Base-by-base conservation (phyloP, 768 basidiomycete genomes). In the Fomitopsis serialis region DNA sequence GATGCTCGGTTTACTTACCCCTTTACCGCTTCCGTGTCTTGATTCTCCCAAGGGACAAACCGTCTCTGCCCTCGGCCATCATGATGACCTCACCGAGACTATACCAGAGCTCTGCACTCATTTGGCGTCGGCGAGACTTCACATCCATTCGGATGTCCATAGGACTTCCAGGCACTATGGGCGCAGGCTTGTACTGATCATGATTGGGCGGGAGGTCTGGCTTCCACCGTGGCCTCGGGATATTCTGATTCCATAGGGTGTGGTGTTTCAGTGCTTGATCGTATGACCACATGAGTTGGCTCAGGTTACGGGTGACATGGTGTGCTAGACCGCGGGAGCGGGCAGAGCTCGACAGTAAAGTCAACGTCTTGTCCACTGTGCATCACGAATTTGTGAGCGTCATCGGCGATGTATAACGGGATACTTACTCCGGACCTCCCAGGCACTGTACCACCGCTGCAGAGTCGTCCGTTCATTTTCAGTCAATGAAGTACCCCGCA, bases 331-430 rank as follows among this genome's bases (percentile, higher is more conserved):
- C 88, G 24, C 85, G 78, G 32, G 80, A 77, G 53, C 73, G 72
- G 3, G 79, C 77, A n/a, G 88, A 84, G 24, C 74, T 79, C 66
- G 80, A 76, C 44, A 90, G 64, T 9, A 90, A 58, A 29, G 74
- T 72, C 37, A 90, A 72, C 0, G 87, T 88, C 54, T 74, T 77
- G 61, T 90, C 87, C 66, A 87, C 89, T 91, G 54, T 2, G 42
- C 29, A 23, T 15, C 21, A 3, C 25, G 17, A 36, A 12, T 42
- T 36, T 32, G 51, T 52, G 63, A 44, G 27, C 42, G 49, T 21
- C 37, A 45, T 25, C 4, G 13, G 45, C 32, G 19, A 23, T 19
- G 35, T 11, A 25, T 17, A 47, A 10, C 50, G 44, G 10, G 34
- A 8, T n/a, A 65, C 70, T 48, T 27, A 84, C 87, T 74, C 61